phyloP scores from a whole-genome alignment of 73 alveolate genomes.

The Paramecium primaurelia region DNA sequence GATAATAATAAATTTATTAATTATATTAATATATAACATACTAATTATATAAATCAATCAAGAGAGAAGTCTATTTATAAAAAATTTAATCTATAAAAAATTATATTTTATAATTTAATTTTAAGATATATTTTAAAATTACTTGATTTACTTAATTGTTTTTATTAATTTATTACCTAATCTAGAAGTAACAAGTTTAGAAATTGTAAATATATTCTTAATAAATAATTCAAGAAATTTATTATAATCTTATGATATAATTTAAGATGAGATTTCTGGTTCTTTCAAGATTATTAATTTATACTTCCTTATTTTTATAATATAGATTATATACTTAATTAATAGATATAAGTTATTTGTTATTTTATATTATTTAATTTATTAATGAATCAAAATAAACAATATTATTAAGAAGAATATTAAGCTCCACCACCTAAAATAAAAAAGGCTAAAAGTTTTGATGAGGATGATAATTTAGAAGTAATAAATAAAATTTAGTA shows the following conservation, averaged over 20 bases:
- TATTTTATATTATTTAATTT: neutral
- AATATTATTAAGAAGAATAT: neutral
- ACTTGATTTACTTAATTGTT: too few relatives aligned
- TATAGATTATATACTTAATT: neutral
- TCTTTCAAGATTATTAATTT: neutral
- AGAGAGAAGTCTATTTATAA: too few relatives aligned
- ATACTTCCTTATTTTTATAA: too few relatives aligned
- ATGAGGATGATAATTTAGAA: constrained; percentile 18
- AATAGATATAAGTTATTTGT: neutral
- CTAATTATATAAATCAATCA: neutral
- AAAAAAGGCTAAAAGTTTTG: neutral
- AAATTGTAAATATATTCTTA: too few relatives aligned
- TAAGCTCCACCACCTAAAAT: neutral
- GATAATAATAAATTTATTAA: neutral
- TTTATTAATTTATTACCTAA: too few relatives aligned
- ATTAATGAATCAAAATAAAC: neutral
- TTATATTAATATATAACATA: neutral
- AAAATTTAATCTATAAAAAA: too few relatives aligned
- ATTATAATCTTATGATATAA: too few relatives aligned
- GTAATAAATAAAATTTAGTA: neutral
- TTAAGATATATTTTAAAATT: too few relatives aligned
- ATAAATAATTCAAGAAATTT: too few relatives aligned
- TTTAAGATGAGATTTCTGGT: too few relatives aligned
- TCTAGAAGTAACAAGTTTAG: too few relatives aligned
- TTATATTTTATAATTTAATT: too few relatives aligned